Percentiles rank a stretch among this genome's conserved stretches.
phyloP scores from a whole-genome alignment of 306 rosid genomes.

The Acmispon strigosus region DNA sequence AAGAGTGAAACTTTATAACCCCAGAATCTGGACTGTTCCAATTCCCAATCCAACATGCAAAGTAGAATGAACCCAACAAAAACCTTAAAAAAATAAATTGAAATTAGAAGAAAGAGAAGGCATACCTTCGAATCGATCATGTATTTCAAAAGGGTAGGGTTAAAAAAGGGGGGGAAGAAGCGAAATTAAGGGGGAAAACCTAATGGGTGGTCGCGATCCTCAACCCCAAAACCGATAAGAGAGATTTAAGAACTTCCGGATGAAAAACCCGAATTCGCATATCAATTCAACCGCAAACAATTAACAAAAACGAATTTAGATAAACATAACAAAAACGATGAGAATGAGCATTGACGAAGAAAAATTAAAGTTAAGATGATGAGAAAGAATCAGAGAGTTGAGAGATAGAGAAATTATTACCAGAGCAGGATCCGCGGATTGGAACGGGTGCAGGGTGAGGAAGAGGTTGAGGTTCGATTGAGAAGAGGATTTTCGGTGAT shows the following conservation, averaged over 20 bases:
- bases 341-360: neutral
- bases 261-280: neutral
- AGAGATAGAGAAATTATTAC: conserved; percentile 21
- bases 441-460: too few relatives aligned
- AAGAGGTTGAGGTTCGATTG: conserved; percentile 10
- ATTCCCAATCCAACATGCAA: neutral
- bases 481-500: neutral
- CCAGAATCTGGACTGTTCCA: neutral
- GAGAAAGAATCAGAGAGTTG: too few relatives aligned
- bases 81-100: neutral
- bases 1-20: neutral
- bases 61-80: neutral
- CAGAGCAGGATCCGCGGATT: conserved; percentile 35
- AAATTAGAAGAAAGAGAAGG: neutral
- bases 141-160: neutral
- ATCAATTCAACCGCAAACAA: neutral
- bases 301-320: neutral
- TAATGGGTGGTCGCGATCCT: conserved; percentile 17
- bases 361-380: too few relatives aligned
- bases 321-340: neutral
- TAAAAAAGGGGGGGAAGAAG: neutral
- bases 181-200: conserved; percentile 10
- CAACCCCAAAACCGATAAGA: neutral
- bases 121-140: neutral
- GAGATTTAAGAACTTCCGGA: neutral